Conservation (phyloP, 768 basidiomycete species). For the Termitomyces sp. region DNA sequence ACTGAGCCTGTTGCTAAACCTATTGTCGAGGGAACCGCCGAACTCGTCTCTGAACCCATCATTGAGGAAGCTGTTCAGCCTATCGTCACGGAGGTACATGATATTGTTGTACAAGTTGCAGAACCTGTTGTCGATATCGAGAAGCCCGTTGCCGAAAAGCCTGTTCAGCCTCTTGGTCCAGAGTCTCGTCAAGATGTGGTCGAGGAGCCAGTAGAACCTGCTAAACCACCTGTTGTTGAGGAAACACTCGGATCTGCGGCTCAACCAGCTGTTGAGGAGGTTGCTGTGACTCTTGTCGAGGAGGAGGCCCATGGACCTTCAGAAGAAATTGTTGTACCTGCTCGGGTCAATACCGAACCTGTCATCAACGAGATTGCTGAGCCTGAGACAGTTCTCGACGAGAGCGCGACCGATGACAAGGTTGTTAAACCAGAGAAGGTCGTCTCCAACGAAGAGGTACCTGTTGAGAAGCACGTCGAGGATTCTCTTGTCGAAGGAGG, state of each 20-base stretch:
- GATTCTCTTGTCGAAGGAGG: not conserved
- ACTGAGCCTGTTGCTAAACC: not conserved
- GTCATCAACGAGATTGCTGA: slow-evolving; percentile 4
- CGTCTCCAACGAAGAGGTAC: not conserved
- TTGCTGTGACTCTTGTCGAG: not conserved
- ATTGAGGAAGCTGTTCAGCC: not conserved
- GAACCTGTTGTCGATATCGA: not conserved
- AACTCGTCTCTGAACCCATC: not conserved
- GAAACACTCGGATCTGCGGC: not conserved
- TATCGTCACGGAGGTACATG: not conserved
- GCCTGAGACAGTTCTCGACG: not conserved
- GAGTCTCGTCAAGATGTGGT: not conserved
- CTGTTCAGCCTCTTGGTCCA: not conserved
- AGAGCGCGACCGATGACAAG: not conserved
- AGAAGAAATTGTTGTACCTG: not conserved
- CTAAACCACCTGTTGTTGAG: not conserved
- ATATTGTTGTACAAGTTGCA: not conserved
- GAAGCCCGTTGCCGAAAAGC: not conserved
- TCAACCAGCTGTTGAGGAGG: not conserved
- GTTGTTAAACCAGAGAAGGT: not conserved
- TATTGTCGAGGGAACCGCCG: not conserved
- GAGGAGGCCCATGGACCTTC: not conserved
- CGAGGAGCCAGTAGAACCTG: not conserved
- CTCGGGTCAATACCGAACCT: slow-evolving; percentile 8
- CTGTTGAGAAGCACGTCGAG: not conserved